phyloP scores from a whole-genome alignment of 768 basidiomycete species.

The Pleurotus platypus region DNA sequence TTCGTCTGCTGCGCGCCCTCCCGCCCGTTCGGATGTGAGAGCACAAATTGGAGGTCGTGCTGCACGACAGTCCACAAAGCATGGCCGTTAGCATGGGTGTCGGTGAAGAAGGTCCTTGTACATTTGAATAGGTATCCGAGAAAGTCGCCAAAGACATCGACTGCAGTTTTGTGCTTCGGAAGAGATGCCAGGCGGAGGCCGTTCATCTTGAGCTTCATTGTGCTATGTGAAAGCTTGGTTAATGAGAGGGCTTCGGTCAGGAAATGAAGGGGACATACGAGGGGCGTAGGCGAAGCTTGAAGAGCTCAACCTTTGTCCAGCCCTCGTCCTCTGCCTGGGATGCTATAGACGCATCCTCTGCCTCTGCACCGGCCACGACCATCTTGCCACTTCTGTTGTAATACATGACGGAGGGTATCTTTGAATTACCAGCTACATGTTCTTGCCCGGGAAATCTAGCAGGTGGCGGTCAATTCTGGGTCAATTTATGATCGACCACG shows the following conservation, averaged over 20 bases:
- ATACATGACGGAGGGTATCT: conserved; percentile 77
- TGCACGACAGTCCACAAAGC: conserved; percentile 69
- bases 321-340: conserved; percentile 73
- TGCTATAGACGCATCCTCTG: conserved; percentile 53
- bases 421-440: conserved; percentile 81
- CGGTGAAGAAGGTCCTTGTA: conserved; percentile 71
- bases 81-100: conserved; percentile 76
- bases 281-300: conserved; percentile 77
- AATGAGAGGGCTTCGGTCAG: not conserved
- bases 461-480: conserved; percentile 8
- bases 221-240: conserved; percentile 24
- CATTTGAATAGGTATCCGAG: conserved; percentile 69
- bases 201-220: conserved; percentile 82
- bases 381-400: conserved; percentile 65
- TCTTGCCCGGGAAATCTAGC: conserved; percentile 79
- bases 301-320: conserved; percentile 79
- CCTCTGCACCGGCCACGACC: conserved; percentile 76
- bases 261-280: not conserved
- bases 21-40: conserved; percentile 83
- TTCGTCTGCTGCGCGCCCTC: conserved; percentile 74
- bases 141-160: conserved; percentile 79
- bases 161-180: conserved; percentile 60
- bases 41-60: conserved; percentile 65
- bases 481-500: not conserved
- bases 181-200: conserved; percentile 73